A percentile compares a stretch with the other conserved stretches of the same genome.
phyloP scores from a whole-genome alignment of 2,329 filamentous ascomycete genomes.

The Coleophoma eucalyptorum region DNA sequence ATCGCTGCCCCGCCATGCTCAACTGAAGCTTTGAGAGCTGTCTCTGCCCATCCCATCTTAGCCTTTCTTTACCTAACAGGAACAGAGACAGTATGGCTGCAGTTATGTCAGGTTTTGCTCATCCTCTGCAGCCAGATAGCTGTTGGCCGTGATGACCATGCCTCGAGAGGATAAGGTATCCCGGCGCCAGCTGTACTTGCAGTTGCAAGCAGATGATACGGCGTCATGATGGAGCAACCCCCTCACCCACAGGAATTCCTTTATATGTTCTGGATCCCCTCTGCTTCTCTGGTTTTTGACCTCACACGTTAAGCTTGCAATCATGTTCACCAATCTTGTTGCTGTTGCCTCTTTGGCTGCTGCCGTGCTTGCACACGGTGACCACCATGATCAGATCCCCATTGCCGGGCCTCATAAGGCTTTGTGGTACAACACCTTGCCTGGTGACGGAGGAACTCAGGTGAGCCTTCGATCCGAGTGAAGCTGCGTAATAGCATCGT shows the following conservation, averaged over 20 bases:
- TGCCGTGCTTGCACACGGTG: conserved; percentile 85
- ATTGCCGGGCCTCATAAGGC: conserved; percentile 63
- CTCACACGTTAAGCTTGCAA: conserved; percentile 4
- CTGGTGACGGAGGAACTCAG: conserved; percentile 81
- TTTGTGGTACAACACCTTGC: conserved; percentile 79
- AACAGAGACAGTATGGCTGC: not conserved
- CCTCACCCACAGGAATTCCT: conserved; percentile 5
- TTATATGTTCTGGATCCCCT: not conserved
- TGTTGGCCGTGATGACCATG: not conserved
- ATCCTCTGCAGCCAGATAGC: not conserved
- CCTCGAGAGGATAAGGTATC: conserved; percentile 7
- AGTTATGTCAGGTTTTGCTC: not conserved
- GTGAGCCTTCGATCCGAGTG: conserved; percentile 34
- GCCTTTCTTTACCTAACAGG: conserved; percentile 10
- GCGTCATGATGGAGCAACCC: conserved; percentile 12
- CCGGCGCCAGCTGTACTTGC: not conserved
- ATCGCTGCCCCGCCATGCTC: conserved; percentile 9
- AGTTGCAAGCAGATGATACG: conserved; percentile 3
- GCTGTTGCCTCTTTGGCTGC: conserved; percentile 17
- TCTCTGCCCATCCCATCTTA: conserved; percentile 1
- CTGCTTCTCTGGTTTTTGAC: conserved; percentile 1
- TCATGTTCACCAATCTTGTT: conserved; percentile 23
- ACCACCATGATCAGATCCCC: conserved; percentile 63
- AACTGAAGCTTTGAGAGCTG: not conserved
- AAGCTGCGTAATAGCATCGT: conserved; percentile 8